A percentile compares a stretch with the other conserved stretches of the same genome.
Conservation (phyloP, 805 yeast species). For the Crinitomyces ghanaensis region DNA sequence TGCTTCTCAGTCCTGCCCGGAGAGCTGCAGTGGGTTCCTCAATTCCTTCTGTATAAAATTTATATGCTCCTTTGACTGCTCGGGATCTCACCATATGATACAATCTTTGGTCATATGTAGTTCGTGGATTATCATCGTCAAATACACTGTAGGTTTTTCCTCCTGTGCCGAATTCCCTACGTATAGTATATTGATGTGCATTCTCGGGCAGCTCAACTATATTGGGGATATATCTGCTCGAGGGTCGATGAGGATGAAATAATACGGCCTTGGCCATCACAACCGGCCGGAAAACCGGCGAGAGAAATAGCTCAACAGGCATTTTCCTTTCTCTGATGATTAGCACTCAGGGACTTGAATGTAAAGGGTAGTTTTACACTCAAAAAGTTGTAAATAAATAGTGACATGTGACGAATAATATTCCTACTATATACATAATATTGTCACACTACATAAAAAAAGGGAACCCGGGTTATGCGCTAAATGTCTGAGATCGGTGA, state of each 20-base stretch:
- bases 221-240: constrained; percentile 45
- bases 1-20: constrained; percentile 51
- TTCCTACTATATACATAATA: not conserved
- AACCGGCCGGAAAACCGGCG: constrained; percentile 51
- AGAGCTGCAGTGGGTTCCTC: constrained; percentile 49
- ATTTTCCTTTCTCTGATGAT: too few species aligned
- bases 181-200: constrained; percentile 32
- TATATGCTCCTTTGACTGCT: constrained; percentile 56
- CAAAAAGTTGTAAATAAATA: too few species aligned
- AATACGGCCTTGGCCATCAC: constrained; percentile 43
- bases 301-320: constrained; percentile 49
- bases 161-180: constrained; percentile 51
- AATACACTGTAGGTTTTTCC: constrained; percentile 46
- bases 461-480: too few species aligned
- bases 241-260: constrained; percentile 44
- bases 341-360: not conserved
- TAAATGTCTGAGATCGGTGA: too few species aligned
- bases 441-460: too few species aligned
- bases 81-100: constrained; percentile 51
- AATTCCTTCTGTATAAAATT: constrained; percentile 41
- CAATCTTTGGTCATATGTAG: constrained; percentile 27
- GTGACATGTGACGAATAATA: not conserved
- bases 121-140: constrained; percentile 29
- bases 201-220: constrained; percentile 35
- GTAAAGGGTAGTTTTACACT: too few species aligned